Percentiles rank a stretch among this genome's conserved stretches.
phyloP scores from a whole-genome alignment of 768 basidiomycete genomes.

The Boletus sp. region DNA sequence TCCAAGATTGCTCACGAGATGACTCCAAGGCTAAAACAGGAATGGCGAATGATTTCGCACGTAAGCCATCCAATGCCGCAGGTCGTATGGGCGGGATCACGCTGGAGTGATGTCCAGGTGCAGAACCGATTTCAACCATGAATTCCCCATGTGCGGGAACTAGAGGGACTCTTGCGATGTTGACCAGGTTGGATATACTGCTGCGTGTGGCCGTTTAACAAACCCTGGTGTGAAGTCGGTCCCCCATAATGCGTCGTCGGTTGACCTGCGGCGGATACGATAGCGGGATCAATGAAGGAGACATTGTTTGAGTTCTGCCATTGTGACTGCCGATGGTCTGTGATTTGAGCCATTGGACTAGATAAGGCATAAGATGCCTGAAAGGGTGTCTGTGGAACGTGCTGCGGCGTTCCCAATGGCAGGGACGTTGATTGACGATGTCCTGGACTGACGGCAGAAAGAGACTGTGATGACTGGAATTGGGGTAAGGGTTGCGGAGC shows the following conservation, averaged over 20 bases:
- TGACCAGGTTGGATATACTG: slow-evolving; percentile 19
- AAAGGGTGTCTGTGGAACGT: slow-evolving; percentile 13
- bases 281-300: slow-evolving; percentile 23
- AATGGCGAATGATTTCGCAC: slow-evolving; percentile 10
- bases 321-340: slow-evolving; percentile 13
- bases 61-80: slow-evolving; percentile 5
- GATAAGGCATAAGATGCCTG: slow-evolving; percentile 11
- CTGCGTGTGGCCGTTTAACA: slow-evolving; percentile 10
- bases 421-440: slow-evolving; percentile 18
- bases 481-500: slow-evolving; percentile 9
- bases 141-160: slow-evolving; percentile 25
- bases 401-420: slow-evolving; percentile 15
- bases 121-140: slow-evolving; percentile 18
- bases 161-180: slow-evolving; percentile 19
- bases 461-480: slow-evolving; percentile 13
- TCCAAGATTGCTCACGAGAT: not conserved
- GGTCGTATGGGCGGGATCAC: not conserved
- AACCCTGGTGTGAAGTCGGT: slow-evolving; percentile 12
- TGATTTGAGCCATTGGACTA: slow-evolving; percentile 2
- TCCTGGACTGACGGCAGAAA: slow-evolving; percentile 7
- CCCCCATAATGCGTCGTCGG: slow-evolving; percentile 3
- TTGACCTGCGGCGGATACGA: slow-evolving; percentile 18
- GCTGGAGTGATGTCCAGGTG: not conserved
- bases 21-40: not conserved
- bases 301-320: slow-evolving; percentile 9